Conservation (phyloP, 371 early-diverging fungal species). For the Mortierella sp. region DNA sequence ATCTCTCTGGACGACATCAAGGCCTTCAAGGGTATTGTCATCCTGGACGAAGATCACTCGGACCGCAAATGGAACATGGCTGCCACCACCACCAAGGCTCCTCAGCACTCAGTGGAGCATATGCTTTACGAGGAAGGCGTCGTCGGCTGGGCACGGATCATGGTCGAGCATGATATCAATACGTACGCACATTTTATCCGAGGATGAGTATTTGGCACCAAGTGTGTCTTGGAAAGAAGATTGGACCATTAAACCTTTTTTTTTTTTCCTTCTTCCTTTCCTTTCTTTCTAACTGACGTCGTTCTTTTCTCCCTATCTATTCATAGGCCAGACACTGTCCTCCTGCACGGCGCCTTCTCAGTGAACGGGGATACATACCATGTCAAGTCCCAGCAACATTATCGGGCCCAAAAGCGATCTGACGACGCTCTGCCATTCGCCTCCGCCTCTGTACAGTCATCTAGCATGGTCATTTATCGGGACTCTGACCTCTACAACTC, state of each 20-base stretch:
- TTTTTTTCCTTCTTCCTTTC: neutral
- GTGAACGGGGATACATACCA: slow-evolving; percentile 64
- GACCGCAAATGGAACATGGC: slow-evolving; percentile 15
- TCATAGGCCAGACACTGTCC: slow-evolving; percentile 30
- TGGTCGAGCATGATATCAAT: slow-evolving; percentile 34
- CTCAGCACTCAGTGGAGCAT: slow-evolving; percentile 22
- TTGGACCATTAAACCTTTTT: neutral
- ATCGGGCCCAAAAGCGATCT: slow-evolving; percentile 59
- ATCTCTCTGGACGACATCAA: slow-evolving; percentile 47
- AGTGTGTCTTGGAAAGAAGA: too few species aligned
- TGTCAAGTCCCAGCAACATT: slow-evolving; percentile 66
- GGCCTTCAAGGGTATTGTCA: slow-evolving; percentile 65
- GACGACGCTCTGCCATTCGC: slow-evolving; percentile 58
- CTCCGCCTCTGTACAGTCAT: neutral
- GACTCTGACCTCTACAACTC: slow-evolving; percentile 58
- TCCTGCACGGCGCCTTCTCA: slow-evolving; percentile 72
- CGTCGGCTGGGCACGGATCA: slow-evolving; percentile 30
- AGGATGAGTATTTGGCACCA: neutral
- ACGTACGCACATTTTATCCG: slow-evolving; percentile 9
- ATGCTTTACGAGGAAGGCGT: slow-evolving; percentile 36
- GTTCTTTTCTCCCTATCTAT: neutral
- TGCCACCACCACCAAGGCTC: slow-evolving; percentile 9
- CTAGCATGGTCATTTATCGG: slow-evolving; percentile 68
- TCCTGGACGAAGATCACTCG: slow-evolving; percentile 35
- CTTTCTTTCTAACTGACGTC: neutral